Evolutionary conservation across 306 rosid genomes (phyloP).

Genomic region (Ammopiptanthus mongolicus): DNA sequence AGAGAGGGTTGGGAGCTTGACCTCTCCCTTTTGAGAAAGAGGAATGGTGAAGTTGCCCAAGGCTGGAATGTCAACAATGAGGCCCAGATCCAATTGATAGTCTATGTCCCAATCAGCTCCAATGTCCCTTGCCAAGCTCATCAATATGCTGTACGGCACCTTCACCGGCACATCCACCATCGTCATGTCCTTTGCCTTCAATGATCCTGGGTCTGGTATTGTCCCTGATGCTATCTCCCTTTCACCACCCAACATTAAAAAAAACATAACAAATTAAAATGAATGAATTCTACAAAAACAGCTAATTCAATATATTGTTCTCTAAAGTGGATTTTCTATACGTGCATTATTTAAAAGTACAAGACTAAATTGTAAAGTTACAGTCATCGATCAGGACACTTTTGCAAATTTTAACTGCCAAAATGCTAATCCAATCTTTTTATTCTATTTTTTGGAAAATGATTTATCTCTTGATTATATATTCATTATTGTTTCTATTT

Average conservation of each 20-base stretch:
- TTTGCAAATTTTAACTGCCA: no score
- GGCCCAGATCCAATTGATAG: slow-evolving; percentile 57
- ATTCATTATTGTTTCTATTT: no score
- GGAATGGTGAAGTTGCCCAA: slow-evolving; percentile 76
- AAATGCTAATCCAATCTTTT: no score
- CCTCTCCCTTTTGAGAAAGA: slow-evolving; percentile 65
- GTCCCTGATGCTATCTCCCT: slow-evolving; percentile 73
- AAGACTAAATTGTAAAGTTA: no score
- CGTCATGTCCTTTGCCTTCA: slow-evolving; percentile 50
- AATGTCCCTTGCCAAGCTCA: slow-evolving; percentile 62
- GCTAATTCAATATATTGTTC: not conserved
- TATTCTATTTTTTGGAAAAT: no score
- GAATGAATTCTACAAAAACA: not conserved
- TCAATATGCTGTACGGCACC: slow-evolving; percentile 58
- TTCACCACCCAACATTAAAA: not conserved
- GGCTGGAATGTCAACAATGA: slow-evolving; percentile 64
- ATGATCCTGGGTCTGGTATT: slow-evolving; percentile 76
- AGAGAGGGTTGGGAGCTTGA: slow-evolving; percentile 67
- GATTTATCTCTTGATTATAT: no score
- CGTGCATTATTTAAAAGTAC: no score
- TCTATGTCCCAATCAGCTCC: slow-evolving; percentile 91
- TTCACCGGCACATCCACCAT: slow-evolving; percentile 61
- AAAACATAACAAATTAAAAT: not conserved
- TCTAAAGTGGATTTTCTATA: no score
- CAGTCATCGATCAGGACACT: no score